Percentiles rank a stretch among this genome's conserved stretches.
These are phyloP conservation scores for Xylaria multiplex DNA, from an alignment of 2,329 filamentous ascomycete genomes.

Conservation along the genomic window DNA sequence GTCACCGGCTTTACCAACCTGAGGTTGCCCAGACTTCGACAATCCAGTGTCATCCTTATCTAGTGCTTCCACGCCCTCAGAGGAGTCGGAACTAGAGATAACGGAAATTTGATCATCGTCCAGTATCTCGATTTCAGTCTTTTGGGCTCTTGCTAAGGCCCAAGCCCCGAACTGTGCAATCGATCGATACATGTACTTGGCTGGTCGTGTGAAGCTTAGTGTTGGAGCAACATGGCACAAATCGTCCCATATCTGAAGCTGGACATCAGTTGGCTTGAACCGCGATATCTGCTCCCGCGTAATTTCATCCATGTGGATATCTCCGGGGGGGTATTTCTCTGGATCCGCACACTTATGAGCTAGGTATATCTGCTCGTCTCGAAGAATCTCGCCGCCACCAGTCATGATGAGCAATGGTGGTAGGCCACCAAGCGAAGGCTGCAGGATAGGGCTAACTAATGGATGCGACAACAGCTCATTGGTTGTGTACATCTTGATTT, in stretches of 20 bases:
- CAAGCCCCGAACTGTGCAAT: conserved; percentile 94
- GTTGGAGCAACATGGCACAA: conserved; percentile 92
- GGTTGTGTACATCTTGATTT: conserved; percentile 72
- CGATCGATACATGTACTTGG: conserved; percentile 94
- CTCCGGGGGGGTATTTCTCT: conserved; percentile 74
- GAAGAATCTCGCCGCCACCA: conserved; percentile 87
- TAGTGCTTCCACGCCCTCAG: conserved; percentile 46
- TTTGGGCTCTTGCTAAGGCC: conserved; percentile 85
- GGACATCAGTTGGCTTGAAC: conserved; percentile 87
- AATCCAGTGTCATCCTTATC: conserved; percentile 38
- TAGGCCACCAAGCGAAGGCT: conserved; percentile 88
- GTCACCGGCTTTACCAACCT: conserved; percentile 88
- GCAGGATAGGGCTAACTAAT: conserved; percentile 86
- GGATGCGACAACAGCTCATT: conserved; percentile 89
- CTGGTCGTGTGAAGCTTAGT: conserved; percentile 93
- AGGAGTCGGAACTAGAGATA: conserved; percentile 70
- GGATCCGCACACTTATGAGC: conserved; percentile 95
- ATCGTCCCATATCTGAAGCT: conserved; percentile 96
- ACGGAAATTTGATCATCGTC: conserved; percentile 82
- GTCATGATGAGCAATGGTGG: conserved; percentile 87
- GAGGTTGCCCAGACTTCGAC: conserved; percentile 38
- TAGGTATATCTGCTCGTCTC: conserved; percentile 94
- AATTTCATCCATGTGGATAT: conserved; percentile 69
- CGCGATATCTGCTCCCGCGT: conserved; percentile 68
- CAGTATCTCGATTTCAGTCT: conserved; percentile 80